A percentile compares a stretch with the other conserved stretches of the same genome.
phyloP scores from a whole-genome alignment of 2,329 filamentous ascomycete species.

The Alternaria sp. region DNA sequence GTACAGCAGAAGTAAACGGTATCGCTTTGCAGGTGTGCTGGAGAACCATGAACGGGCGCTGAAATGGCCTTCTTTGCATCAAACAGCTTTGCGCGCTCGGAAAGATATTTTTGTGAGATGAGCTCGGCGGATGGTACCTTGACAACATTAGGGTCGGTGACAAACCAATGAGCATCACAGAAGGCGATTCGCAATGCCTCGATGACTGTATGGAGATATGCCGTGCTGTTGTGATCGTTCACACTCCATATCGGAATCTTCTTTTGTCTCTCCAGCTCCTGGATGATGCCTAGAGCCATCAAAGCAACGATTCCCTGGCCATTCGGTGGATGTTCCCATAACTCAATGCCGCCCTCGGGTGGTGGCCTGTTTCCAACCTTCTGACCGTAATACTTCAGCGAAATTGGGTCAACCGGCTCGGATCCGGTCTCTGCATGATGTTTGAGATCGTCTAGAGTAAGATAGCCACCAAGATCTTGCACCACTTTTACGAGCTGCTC shows the following conservation, averaged over 20 bases:
- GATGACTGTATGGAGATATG: constrained; percentile 81
- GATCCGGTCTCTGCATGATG: constrained; percentile 77
- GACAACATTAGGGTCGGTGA: constrained; percentile 80
- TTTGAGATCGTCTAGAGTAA: constrained; percentile 81
- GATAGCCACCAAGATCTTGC: constrained; percentile 75
- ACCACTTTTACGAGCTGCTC: constrained; percentile 83
- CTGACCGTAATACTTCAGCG: constrained; percentile 78
- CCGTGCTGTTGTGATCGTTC: constrained; percentile 80
- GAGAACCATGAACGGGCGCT: constrained; percentile 71
- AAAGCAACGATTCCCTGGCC: constrained; percentile 95
- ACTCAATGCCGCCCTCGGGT: constrained; percentile 69
- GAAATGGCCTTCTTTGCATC: constrained; percentile 61
- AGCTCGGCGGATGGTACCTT: constrained; percentile 75
- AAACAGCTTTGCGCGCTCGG: constrained; percentile 72
- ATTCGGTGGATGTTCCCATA: constrained; percentile 98
- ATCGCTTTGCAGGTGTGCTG: constrained; percentile 85
- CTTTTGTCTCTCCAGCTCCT: constrained; percentile 80
- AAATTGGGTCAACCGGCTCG: constrained; percentile 86
- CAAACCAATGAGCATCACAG: constrained; percentile 88
- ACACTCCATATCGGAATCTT: constrained; percentile 76
- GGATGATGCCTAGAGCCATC: constrained; percentile 91
- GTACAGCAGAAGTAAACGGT: constrained; percentile 94
- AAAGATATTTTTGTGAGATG: constrained; percentile 77
- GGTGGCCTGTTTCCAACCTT: constrained; percentile 58
- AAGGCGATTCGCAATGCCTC: constrained; percentile 91